Conservation (phyloP, 2,329 filamentous ascomycete species). For the Aspergillus terreus region DNA sequence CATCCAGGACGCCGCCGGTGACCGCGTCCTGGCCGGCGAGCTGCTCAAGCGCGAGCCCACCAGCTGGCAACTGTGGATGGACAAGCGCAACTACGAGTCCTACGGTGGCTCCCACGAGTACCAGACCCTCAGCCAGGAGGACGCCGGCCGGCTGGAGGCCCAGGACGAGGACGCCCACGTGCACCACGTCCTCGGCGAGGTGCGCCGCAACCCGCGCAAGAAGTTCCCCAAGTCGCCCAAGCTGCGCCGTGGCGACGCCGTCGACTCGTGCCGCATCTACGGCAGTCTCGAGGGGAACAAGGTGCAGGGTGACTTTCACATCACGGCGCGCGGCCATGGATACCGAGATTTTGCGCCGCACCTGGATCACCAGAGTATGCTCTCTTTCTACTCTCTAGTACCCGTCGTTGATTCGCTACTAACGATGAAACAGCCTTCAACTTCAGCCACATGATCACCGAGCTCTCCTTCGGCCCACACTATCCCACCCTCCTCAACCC, state of each 20-base stretch:
- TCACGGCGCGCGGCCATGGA: slow-evolving; percentile 92
- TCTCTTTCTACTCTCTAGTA: neutral
- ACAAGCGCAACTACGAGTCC: slow-evolving; percentile 57
- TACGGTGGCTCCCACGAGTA: slow-evolving; percentile 59
- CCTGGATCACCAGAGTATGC: slow-evolving; percentile 74
- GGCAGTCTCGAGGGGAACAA: slow-evolving; percentile 91
- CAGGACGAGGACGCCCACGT: slow-evolving; percentile 75
- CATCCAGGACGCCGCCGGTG: slow-evolving; percentile 91
- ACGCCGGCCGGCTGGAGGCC: slow-evolving; percentile 46
- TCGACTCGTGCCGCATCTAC: slow-evolving; percentile 82
- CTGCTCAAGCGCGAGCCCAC: slow-evolving; percentile 73
- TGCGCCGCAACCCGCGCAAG: slow-evolving; percentile 62
- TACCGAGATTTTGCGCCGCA: slow-evolving; percentile 78
- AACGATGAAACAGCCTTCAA: slow-evolving; percentile 69
- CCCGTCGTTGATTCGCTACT: neutral
- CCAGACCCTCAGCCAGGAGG: slow-evolving; percentile 58
- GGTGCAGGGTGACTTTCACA: slow-evolving; percentile 97
- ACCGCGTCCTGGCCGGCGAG: slow-evolving; percentile 79
- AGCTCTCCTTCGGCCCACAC: slow-evolving; percentile 95
- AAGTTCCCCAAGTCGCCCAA: slow-evolving; percentile 71
- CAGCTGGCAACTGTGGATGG: slow-evolving; percentile 76
- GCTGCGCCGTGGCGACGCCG: slow-evolving; percentile 51
- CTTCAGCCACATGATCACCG: slow-evolving; percentile 94
- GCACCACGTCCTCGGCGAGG: slow-evolving; percentile 78
- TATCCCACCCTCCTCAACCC: slow-evolving; percentile 93